Evolutionary conservation across 371 early-diverging fungal species (phyloP).

Genomic region (Chytridium lagenaria): DNA sequence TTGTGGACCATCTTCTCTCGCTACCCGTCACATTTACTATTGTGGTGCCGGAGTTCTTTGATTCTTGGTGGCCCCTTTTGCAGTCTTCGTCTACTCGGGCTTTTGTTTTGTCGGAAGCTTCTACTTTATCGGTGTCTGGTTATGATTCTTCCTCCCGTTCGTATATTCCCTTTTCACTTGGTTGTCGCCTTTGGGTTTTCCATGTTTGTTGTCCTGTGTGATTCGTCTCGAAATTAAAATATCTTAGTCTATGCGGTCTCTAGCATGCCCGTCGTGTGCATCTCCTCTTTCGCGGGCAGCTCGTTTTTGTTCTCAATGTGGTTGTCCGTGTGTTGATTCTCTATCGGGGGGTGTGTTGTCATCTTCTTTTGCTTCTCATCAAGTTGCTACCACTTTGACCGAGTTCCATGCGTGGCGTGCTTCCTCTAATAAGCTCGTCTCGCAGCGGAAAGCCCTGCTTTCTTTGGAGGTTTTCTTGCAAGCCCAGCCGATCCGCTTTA

Average conservation of each 20-base stretch:
- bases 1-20: conserved; percentile 3
- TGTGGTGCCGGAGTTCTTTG: not conserved
- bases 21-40: not conserved
- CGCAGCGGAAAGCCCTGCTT: not conserved
- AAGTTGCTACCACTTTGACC: not conserved
- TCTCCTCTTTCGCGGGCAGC: too few species aligned
- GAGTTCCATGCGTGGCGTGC: not conserved
- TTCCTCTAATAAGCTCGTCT: not conserved
- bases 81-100: not conserved
- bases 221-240: too few species aligned
- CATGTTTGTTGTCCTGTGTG: too few species aligned
- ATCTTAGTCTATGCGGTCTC: too few species aligned
- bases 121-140: not conserved
- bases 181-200: not conserved
- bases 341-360: too few species aligned
- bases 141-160: not conserved
- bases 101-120: not conserved
- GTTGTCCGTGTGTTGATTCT: too few species aligned
- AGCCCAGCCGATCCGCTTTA: too few species aligned
- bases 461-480: not conserved
- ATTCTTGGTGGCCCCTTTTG: conserved; percentile 16
- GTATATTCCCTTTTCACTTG: not conserved
- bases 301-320: too few species aligned
- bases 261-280: too few species aligned
- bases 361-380: too few species aligned